Base-by-base conservation (phyloP, 2,329 filamentous ascomycete species). In the Fusarium sulawesiense region DNA sequence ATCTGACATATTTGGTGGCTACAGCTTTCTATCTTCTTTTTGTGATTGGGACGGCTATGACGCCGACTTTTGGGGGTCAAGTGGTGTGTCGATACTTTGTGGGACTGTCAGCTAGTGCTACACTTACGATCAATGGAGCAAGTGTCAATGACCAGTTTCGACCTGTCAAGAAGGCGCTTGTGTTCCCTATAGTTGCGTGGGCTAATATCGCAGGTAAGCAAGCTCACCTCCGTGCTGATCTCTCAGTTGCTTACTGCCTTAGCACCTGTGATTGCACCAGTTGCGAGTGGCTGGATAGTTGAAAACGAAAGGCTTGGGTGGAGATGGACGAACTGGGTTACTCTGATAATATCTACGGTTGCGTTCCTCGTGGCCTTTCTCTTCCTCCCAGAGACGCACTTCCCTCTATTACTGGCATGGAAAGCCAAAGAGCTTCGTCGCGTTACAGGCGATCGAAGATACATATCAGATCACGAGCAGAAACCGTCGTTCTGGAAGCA, bases 361-460 rank as follows among this genome's bases (percentile, higher is more conserved):
- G 78, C 89, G 62, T 82, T 90, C 23, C 76, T 81, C 29, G 71
- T 86, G 44, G 86, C 91, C 51, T 74, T 87, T 41, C 71, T 88
- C 20, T 82, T 89, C 53, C 88, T 91, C 32, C 90, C 90, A 3
- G 90, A 92, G 76, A 92, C 90, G 2, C 92, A 91, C 70, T 85
- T 74, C 27, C 78, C 76, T 40, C 41, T 89, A 21, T 79, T 92
- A 20, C 79, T 91, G 23, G 83, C 87, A 56, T 82, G 82, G 62
- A 91, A 91, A 74, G 90, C 90, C 3, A 80, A 82, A 45, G 84
- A 83, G 66, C 78, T 90, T 53, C 86, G 90, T 46, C 80, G 85
- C 70, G 84, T 89, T 68, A 91, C 88, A 1, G 87, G 88, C 10
- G 86, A 91, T 65, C 78, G 83, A 25, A 81, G 85, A 58, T 92